These are phyloP conservation scores for Diutina siamensis DNA, from an alignment of 1,139 yeast species.

Conservation along the genomic window DNA sequence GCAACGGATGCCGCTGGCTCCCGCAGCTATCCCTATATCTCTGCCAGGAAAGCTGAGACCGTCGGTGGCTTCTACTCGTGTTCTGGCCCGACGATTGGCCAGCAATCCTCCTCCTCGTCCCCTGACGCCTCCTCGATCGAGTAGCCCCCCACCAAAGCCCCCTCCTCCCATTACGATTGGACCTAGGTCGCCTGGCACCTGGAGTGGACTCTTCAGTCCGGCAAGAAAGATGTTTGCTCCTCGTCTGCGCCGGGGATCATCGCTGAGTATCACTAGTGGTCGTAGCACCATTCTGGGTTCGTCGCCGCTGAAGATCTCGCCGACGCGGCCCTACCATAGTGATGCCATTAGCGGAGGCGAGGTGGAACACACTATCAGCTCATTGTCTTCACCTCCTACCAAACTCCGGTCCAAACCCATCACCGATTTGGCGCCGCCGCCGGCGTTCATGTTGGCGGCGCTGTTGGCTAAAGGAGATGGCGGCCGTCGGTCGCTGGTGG, in stretches of 20 bases:
- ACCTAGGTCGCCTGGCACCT: not conserved
- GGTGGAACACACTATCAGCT: slow-evolving; percentile 22
- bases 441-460: slow-evolving; percentile 16
- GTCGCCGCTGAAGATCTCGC: slow-evolving; percentile 8
- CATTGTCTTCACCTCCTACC: slow-evolving; percentile 21
- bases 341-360: not conserved
- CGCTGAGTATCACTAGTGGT: slow-evolving; percentile 4
- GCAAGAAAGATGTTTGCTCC: slow-evolving; percentile 3
- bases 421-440: slow-evolving; percentile 27
- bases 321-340: not conserved
- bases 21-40: not conserved
- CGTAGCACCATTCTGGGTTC: not conserved
- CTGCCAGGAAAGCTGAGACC: not conserved
- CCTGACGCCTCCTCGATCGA: not conserved
- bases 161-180: slow-evolving; percentile 3
- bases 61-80: not conserved
- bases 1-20: not conserved
- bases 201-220: slow-evolving; percentile 2
- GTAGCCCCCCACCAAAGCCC: not conserved
- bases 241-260: not conserved
- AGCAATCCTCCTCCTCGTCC: not conserved
- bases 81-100: not conserved
- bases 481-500: not conserved
- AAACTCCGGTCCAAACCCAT: slow-evolving; percentile 10
- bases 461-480: slow-evolving; percentile 2